phyloP scores from a whole-genome alignment of 2,329 filamentous ascomycete genomes.

The Colletotrichum sp. region DNA sequence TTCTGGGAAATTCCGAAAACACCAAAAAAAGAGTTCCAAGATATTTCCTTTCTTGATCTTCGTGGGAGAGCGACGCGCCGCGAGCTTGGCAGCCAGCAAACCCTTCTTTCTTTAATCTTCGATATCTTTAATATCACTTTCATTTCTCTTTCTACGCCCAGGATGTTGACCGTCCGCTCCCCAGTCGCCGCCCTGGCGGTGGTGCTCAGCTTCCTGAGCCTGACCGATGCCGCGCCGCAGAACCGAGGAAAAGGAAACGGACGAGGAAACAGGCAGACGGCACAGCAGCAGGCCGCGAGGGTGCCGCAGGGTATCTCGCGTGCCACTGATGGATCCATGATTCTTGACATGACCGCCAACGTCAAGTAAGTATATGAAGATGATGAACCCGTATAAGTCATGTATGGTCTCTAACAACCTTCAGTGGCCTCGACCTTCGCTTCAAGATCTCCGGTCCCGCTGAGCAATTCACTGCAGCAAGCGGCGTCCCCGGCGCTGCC shows the following conservation, averaged over 20 bases:
- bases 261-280: slow-evolving; percentile 22
- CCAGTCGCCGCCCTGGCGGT: slow-evolving; percentile 14
- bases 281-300: slow-evolving; percentile 31
- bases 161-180: slow-evolving; percentile 22
- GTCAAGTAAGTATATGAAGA: slow-evolving; percentile 49
- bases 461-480: slow-evolving; percentile 54
- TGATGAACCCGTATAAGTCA: neutral
- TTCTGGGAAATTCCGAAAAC: slow-evolving; percentile 17
- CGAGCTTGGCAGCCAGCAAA: slow-evolving; percentile 13
- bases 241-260: slow-evolving; percentile 12
- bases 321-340: slow-evolving; percentile 59
- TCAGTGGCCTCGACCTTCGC: slow-evolving; percentile 56
- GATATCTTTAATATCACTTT: neutral
- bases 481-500: slow-evolving; percentile 44
- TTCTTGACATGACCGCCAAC: slow-evolving; percentile 58
- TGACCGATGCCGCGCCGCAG: slow-evolving; percentile 17
- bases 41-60: neutral
- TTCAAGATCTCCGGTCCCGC: slow-evolving; percentile 62
- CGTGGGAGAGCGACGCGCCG: slow-evolving; percentile 8
- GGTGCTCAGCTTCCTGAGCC: slow-evolving; percentile 15
- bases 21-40: neutral
- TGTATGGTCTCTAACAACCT: slow-evolving; percentile 7
- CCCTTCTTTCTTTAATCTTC: neutral
- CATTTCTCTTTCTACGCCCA: neutral
- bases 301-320: slow-evolving; percentile 40